Evolutionary conservation across 140 eudicot genomes (phyloP).

Genomic region (Erigeron philadelphicus): DNA sequence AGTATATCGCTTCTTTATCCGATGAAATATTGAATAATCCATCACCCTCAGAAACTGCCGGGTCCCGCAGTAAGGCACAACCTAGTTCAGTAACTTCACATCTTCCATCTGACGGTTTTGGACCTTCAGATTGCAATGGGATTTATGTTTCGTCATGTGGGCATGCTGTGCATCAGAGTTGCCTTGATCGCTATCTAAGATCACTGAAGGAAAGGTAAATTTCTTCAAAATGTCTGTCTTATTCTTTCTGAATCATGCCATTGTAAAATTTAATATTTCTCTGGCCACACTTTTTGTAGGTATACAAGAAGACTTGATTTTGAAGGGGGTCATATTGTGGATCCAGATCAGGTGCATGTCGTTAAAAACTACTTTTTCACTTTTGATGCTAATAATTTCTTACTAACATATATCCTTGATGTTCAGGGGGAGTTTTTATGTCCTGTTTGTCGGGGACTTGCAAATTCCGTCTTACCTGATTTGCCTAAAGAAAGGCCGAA

Average conservation of each 20-base stretch:
- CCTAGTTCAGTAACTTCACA: constrained; percentile 27
- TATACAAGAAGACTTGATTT: constrained; percentile 71
- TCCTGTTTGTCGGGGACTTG: constrained; percentile 93
- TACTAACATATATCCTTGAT: constrained; percentile 3
- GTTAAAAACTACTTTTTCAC: not conserved
- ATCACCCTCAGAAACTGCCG: constrained; percentile 45
- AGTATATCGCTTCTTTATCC: constrained; percentile 63
- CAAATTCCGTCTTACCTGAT: constrained; percentile 74
- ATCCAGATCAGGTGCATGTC: constrained; percentile 79
- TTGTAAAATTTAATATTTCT: constrained; percentile 1
- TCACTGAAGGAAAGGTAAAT: constrained; percentile 83
- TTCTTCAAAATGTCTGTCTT: not conserved
- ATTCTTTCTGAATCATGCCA: not conserved
- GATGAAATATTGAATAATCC: constrained; percentile 47
- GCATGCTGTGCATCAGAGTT: constrained; percentile 96
- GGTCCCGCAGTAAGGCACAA: constrained; percentile 40
- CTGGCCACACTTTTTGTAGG: constrained; percentile 34
- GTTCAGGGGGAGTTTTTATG: constrained; percentile 87
- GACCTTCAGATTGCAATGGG: constrained; percentile 70
- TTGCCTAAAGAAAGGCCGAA: constrained; percentile 39
- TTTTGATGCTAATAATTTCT: constrained; percentile 17
- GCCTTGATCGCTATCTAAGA: constrained; percentile 86
- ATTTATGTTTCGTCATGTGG: constrained; percentile 90
- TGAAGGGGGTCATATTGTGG: constrained; percentile 95
- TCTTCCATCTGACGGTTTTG: constrained; percentile 46